Conservation (phyloP, 2,329 filamentous ascomycete genomes). For the Aureobasidium sp. region DNA sequence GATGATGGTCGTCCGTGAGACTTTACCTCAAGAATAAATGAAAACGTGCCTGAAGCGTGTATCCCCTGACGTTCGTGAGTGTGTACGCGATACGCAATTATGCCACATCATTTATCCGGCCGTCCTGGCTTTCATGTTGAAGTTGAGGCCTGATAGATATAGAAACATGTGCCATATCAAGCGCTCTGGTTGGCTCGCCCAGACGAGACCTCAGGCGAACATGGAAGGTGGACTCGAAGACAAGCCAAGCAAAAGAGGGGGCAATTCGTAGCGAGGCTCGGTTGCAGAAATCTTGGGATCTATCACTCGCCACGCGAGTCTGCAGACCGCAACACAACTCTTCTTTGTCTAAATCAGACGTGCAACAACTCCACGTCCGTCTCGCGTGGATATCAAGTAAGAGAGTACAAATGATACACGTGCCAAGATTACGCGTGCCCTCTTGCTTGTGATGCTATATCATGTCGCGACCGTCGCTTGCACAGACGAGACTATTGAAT, state of each 20-base stretch:
- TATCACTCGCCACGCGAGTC: background rate
- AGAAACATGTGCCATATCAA: background rate
- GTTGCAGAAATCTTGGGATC: background rate
- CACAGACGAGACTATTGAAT: background rate
- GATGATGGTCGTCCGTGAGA: background rate
- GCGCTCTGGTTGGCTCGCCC: background rate
- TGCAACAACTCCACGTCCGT: background rate
- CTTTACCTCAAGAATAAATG: background rate
- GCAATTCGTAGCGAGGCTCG: background rate
- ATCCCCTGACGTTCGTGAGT: background rate
- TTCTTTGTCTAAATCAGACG: background rate
- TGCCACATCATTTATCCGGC: background rate
- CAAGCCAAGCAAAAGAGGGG: background rate
- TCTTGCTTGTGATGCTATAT: background rate
- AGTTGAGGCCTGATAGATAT: background rate
- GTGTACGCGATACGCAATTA: background rate
- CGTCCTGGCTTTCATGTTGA: background rate
- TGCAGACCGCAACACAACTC: background rate
- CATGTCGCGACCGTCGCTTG: background rate
- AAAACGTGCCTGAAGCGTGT: background rate
- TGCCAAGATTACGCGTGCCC: background rate
- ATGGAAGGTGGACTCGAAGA: background rate
- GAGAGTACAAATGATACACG: background rate
- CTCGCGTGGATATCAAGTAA: background rate
- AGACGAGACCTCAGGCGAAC: background rate